These are phyloP conservation scores for Pseudogymnoascus sp. DNA, from an alignment of 2,329 filamentous ascomycete species.

Conservation along the genomic window DNA sequence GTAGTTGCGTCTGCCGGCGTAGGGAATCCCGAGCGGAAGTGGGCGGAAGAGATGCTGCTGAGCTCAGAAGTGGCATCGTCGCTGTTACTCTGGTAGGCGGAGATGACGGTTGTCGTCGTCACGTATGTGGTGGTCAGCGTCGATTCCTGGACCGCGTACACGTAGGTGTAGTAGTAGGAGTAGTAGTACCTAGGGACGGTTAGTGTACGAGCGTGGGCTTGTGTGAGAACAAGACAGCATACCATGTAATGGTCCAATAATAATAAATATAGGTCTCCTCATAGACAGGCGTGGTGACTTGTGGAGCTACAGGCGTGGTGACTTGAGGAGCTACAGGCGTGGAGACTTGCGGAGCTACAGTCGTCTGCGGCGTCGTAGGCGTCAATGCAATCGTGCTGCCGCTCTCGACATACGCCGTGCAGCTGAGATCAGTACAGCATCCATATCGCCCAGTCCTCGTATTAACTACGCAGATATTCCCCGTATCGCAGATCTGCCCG, in stretches of 20 bases:
- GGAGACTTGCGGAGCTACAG: neutral
- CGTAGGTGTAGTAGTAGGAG: neutral
- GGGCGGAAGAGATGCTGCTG: neutral
- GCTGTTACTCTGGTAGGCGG: neutral
- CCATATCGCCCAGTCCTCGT: neutral
- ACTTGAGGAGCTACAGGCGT: neutral
- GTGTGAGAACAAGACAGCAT: neutral
- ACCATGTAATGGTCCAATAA: neutral
- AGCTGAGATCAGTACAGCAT: neutral
- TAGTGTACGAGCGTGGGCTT: neutral
- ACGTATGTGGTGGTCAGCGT: neutral
- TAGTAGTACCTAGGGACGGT: neutral
- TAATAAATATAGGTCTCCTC: neutral
- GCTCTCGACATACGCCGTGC: neutral
- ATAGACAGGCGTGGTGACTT: neutral
- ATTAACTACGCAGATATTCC: neutral
- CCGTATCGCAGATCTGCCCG: neutral
- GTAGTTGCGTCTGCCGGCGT: neutral
- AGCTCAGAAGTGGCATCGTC: neutral
- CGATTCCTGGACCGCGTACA: neutral
- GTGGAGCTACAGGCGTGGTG: neutral
- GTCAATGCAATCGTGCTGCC: neutral
- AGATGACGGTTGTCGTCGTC: neutral
- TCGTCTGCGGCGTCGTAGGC: neutral
- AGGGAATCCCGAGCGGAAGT: neutral